These are phyloP conservation scores for Strobilomyces confusus DNA, from an alignment of 768 basidiomycete species.

Conservation along the genomic window DNA sequence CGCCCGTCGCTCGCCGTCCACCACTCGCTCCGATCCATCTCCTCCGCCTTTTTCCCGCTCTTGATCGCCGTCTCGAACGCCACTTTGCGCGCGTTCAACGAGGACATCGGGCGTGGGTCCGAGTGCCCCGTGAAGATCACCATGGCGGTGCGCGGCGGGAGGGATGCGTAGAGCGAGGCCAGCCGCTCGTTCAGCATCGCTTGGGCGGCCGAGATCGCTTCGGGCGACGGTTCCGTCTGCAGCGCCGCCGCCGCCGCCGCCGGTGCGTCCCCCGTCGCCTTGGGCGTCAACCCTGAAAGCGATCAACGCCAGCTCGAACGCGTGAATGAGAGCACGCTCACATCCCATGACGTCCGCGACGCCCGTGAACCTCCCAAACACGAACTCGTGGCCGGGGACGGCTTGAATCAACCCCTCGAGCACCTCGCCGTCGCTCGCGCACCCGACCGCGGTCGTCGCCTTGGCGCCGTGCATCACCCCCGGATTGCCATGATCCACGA, in stretches of 20 bases:
- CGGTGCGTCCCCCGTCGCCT: conserved; percentile 37
- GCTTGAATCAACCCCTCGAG: conserved; percentile 62
- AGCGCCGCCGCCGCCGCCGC: conserved; percentile 20
- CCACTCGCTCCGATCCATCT: conserved; percentile 49
- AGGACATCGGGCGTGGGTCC: conserved; percentile 78
- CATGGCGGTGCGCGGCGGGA: conserved; percentile 79
- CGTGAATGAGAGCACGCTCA: conserved; percentile 37
- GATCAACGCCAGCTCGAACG: not conserved
- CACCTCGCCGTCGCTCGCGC: conserved; percentile 75
- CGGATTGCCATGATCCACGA: conserved; percentile 86
- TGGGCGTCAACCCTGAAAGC: conserved; percentile 58
- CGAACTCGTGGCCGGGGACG: conserved; percentile 67
- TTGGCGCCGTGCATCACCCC: conserved; percentile 80
- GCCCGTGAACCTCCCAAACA: conserved; percentile 80
- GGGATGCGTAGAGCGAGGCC: conserved; percentile 52
- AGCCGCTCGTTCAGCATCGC: conserved; percentile 59
- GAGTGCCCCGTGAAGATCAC: conserved; percentile 86
- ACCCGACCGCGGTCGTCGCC: conserved; percentile 72
- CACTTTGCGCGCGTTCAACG: conserved; percentile 63
- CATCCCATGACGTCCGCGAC: conserved; percentile 81
- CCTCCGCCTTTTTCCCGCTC: conserved; percentile 52
- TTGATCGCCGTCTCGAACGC: conserved; percentile 68
- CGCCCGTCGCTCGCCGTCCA: conserved; percentile 80
- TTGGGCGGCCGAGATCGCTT: conserved; percentile 37
- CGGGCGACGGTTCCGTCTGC: conserved; percentile 32